phyloP scores from a whole-genome alignment of 768 basidiomycete genomes.

The Crepidotus variabilis region DNA sequence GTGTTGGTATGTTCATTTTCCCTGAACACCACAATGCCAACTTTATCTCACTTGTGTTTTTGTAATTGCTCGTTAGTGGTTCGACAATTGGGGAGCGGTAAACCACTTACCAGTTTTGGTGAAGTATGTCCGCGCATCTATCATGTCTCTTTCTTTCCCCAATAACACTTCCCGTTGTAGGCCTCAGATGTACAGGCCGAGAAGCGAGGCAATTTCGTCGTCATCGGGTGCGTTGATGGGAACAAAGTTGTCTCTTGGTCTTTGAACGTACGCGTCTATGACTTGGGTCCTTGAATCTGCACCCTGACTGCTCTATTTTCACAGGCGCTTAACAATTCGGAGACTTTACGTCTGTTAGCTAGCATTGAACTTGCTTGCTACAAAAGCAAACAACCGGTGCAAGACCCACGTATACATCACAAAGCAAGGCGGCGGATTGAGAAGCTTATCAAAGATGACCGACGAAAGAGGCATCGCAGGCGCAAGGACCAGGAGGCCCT shows the following conservation, averaged over 20 bases:
- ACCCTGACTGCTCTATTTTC: slow-evolving; percentile 9
- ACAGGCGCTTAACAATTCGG: slow-evolving; percentile 79
- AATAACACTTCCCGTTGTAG: slow-evolving; percentile 26
- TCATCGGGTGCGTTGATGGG: slow-evolving; percentile 76
- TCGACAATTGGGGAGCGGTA: slow-evolving; percentile 59
- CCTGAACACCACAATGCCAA: not conserved
- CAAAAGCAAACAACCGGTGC: slow-evolving; percentile 62
- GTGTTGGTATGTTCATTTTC: slow-evolving; percentile 58
- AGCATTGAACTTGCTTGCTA: slow-evolving; percentile 86
- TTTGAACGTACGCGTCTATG: slow-evolving; percentile 55
- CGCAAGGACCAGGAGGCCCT: slow-evolving; percentile 83
- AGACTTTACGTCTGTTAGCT: slow-evolving; percentile 76
- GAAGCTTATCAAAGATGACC: slow-evolving; percentile 81
- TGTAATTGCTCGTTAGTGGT: slow-evolving; percentile 40
- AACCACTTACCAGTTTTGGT: slow-evolving; percentile 65
- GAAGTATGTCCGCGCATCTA: slow-evolving; percentile 45
- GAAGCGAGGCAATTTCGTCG: slow-evolving; percentile 84
- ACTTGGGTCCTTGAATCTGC: slow-evolving; percentile 2
- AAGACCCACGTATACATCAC: slow-evolving; percentile 62
- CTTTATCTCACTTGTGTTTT: not conserved
- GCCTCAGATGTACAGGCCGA: slow-evolving; percentile 75
- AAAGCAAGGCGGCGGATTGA: slow-evolving; percentile 71
- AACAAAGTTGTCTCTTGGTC: slow-evolving; percentile 81
- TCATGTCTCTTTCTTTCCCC: not conserved
- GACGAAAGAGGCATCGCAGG: slow-evolving; percentile 73